Evolutionary conservation across 768 basidiomycete species (phyloP).

Genomic region (Rhizopogon salebrosus): DNA sequence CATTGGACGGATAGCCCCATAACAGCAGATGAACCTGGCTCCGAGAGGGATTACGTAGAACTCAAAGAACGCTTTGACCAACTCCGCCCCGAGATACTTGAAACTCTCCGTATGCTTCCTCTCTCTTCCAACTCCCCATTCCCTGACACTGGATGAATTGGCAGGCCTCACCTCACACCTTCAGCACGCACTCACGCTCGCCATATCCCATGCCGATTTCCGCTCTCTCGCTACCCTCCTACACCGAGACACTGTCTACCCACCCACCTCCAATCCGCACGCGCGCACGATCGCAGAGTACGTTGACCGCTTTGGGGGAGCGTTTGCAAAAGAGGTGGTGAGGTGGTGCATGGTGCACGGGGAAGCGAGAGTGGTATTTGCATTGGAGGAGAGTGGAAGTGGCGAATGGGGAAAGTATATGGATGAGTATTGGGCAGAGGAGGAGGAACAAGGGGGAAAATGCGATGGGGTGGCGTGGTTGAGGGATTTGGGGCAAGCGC

Average conservation of each 20-base stretch:
- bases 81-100: slow-evolving; percentile 72
- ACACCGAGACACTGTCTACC: slow-evolving; percentile 59
- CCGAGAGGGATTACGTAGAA: slow-evolving; percentile 51
- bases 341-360: slow-evolving; percentile 91
- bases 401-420: slow-evolving; percentile 51
- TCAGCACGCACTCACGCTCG: slow-evolving; percentile 71
- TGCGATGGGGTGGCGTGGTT: slow-evolving; percentile 78
- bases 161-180: slow-evolving; percentile 65
- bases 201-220: slow-evolving; percentile 86
- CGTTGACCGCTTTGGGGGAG: slow-evolving; percentile 72
- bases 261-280: slow-evolving; percentile 61
- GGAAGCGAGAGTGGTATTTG: slow-evolving; percentile 77
- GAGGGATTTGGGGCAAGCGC: slow-evolving; percentile 69
- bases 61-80: slow-evolving; percentile 64
- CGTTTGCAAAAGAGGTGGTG: slow-evolving; percentile 86
- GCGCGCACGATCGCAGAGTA: slow-evolving; percentile 60
- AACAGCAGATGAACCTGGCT: slow-evolving; percentile 42
- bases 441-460: slow-evolving; percentile 33
- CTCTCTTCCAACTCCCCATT: not conserved
- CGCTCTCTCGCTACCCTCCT: slow-evolving; percentile 80
- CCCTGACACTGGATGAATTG: not conserved
- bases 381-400: slow-evolving; percentile 47
- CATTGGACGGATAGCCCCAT: slow-evolving; percentile 31
- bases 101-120: slow-evolving; percentile 64
- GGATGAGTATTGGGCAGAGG: slow-evolving; percentile 59